Evolutionary conservation across 2,329 filamentous ascomycete genomes (phyloP).

Genomic region (Ambrosiella xylebori): DNA sequence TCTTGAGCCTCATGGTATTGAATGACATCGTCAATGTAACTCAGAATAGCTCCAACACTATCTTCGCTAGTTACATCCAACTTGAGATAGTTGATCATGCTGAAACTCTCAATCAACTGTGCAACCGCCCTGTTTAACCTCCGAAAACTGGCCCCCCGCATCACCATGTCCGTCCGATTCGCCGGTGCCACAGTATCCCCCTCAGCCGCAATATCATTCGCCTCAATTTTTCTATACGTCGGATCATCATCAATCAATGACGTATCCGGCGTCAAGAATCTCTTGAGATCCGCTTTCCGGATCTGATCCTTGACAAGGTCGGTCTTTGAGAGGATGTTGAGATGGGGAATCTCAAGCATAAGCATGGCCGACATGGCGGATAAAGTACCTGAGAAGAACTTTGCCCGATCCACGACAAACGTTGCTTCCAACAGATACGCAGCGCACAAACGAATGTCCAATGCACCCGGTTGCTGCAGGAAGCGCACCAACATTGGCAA

Average conservation of each 20-base stretch:
- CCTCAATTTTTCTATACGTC: constrained; percentile 24
- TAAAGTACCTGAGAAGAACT: constrained; percentile 91
- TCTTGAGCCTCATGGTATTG: constrained; percentile 90
- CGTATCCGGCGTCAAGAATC: constrained; percentile 76
- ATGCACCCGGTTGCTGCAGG: constrained; percentile 57
- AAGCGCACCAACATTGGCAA: constrained; percentile 70
- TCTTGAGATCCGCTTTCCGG: constrained; percentile 70
- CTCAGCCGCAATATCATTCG: constrained; percentile 44
- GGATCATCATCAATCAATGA: constrained; percentile 68
- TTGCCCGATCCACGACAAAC: constrained; percentile 87
- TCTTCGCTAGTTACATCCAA: constrained; percentile 83
- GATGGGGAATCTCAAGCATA: constrained; percentile 90
- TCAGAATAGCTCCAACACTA: constrained; percentile 67
- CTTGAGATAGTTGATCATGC: constrained; percentile 90
- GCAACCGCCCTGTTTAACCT: constrained; percentile 76
- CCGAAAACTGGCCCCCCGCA: constrained; percentile 69
- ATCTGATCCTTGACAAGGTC: constrained; percentile 85
- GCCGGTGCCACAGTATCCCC: constrained; percentile 20
- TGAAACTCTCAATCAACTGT: constrained; percentile 86
- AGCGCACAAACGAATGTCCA: constrained; percentile 85
- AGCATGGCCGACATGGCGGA: constrained; percentile 98
- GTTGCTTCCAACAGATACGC: constrained; percentile 90
- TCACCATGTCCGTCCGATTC: constrained; percentile 50
- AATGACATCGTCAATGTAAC: constrained; percentile 86
- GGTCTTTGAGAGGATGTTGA: constrained; percentile 97